phyloP scores from a whole-genome alignment of 2,329 filamentous ascomycete genomes.

The Xylogone sp. region DNA sequence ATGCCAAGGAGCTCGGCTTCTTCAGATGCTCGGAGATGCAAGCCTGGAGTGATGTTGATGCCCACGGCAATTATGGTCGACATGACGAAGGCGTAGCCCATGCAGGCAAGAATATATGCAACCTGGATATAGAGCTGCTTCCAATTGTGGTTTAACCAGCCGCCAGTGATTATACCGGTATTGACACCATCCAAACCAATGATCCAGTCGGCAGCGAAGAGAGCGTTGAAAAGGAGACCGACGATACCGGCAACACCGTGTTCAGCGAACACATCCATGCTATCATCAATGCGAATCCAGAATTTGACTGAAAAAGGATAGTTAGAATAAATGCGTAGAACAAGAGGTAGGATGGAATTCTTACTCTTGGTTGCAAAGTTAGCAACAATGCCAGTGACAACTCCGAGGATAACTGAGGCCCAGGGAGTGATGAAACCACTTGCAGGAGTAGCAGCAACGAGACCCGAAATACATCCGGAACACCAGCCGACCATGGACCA shows the following conservation, averaged over 20 bases:
- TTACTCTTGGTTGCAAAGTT: constrained; percentile 64
- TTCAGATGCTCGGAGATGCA: constrained; percentile 75
- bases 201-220: constrained; percentile 67
- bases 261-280: constrained; percentile 69
- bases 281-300: constrained; percentile 63
- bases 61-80: constrained; percentile 69
- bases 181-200: constrained; percentile 77
- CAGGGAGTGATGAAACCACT: constrained; percentile 66
- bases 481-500: constrained; percentile 81
- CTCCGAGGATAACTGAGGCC: constrained; percentile 63
- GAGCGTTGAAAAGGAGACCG: constrained; percentile 67
- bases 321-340: constrained; percentile 7
- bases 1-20: constrained; percentile 83
- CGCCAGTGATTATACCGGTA: constrained; percentile 57
- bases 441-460: constrained; percentile 66
- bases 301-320: constrained; percentile 26
- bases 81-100: constrained; percentile 68
- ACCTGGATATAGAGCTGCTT: constrained; percentile 75
- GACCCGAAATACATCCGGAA: constrained; percentile 66
- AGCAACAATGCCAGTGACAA: constrained; percentile 61
- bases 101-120: constrained; percentile 66
- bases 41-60: constrained; percentile 72
- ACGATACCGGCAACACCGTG: constrained; percentile 67
- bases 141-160: constrained; percentile 74
- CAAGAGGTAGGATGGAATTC: constrained; percentile 7